Base-by-base conservation (phyloP, 1,284 basidiomycete genomes). In the Gomphus bonarii region DNA sequence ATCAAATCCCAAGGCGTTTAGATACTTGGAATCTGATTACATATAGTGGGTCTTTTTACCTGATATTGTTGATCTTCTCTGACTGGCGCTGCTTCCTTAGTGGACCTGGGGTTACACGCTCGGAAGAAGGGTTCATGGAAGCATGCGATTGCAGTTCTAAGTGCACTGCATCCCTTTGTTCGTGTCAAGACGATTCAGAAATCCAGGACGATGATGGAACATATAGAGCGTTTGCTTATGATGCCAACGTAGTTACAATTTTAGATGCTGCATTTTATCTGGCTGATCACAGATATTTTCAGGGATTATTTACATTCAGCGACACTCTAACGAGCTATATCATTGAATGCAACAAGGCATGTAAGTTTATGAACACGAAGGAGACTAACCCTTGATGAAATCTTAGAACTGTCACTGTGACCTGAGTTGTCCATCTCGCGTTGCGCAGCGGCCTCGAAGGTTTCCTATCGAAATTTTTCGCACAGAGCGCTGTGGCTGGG, bases 321-420 rank as follows among this genome's bases (percentile, higher is more conserved):
- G 63, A 75, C 1, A 70, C 71, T 7, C 67, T 65, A 11, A 75
- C 76, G 1, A 63, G 68, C 2, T 76, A 80, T 50, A 78, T 81
- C 14, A 71, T 82, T 7, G 83, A 85, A 64, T 85, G 82, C 58
- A 85, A 82, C 59, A 68, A 73, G 63, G 82, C 80, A 20, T 18
- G n/a, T 20, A 3, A 8, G 18, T 18, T 43, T 20, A 18, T 20
- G 38, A n/a, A 22, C 42, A 43, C 8, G 42, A 22, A 18, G 62
- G 48, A 64, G 35, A 12, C 56, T 25, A 35, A 18, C 54, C 18
- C 18, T 22, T 22, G 38, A n/a, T 25, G 42, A 52, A 3, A 20
- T 56, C 31, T 43, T 33, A 81, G 78, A 65, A 67, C 40, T 82
- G 81, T 56, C 46, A 38, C 4, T 82, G 81, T 58, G 64, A 65